A percentile compares a stretch with the other conserved stretches of the same genome.
Evolutionary conservation across 2,329 filamentous ascomycete genomes (phyloP).

Genomic region (Trichophaea hybrida): DNA sequence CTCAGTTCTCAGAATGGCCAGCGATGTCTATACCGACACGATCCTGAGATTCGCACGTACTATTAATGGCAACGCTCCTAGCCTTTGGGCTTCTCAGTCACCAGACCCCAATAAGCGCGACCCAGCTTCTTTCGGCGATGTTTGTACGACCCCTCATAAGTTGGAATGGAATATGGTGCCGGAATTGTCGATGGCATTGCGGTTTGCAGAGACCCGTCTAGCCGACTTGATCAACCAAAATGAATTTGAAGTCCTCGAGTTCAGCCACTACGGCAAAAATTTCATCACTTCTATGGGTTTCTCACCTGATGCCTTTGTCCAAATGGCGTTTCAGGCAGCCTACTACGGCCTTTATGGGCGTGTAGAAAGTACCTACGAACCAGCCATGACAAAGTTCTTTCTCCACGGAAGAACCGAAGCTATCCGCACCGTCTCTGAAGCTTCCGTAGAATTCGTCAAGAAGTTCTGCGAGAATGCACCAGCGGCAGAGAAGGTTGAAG

Average conservation of each 20-base stretch:
- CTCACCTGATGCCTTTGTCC: constrained; percentile 91
- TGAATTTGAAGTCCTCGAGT: constrained; percentile 86
- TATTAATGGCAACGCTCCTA: constrained; percentile 87
- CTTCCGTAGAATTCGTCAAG: constrained; percentile 76
- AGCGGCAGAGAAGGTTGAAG: constrained; percentile 67
- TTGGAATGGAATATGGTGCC: constrained; percentile 96
- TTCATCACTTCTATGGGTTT: constrained; percentile 96
- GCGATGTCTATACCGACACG: constrained; percentile 92
- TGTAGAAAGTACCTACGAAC: constrained; percentile 90
- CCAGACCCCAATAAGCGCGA: constrained; percentile 88
- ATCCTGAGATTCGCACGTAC: constrained; percentile 88
- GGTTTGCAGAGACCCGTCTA: constrained; percentile 87
- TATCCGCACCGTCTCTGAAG: constrained; percentile 68
- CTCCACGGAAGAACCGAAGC: constrained; percentile 91
- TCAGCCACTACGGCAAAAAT: constrained; percentile 80
- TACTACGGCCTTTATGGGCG: constrained; percentile 94
- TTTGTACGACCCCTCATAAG: constrained; percentile 86
- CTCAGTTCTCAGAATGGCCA: constrained; percentile 89
- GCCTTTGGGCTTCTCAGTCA: constrained; percentile 76
- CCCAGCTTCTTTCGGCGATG: constrained; percentile 79
- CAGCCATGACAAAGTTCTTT: constrained; percentile 92
- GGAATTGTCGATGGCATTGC: constrained; percentile 75
- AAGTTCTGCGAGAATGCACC: constrained; percentile 91
- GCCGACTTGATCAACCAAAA: constrained; percentile 94
- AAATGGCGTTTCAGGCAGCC: constrained; percentile 97